These are phyloP conservation scores for Globisporangium mamillatum DNA, from an alignment of 352 stramenopile genomes.

Conservation along the genomic window DNA sequence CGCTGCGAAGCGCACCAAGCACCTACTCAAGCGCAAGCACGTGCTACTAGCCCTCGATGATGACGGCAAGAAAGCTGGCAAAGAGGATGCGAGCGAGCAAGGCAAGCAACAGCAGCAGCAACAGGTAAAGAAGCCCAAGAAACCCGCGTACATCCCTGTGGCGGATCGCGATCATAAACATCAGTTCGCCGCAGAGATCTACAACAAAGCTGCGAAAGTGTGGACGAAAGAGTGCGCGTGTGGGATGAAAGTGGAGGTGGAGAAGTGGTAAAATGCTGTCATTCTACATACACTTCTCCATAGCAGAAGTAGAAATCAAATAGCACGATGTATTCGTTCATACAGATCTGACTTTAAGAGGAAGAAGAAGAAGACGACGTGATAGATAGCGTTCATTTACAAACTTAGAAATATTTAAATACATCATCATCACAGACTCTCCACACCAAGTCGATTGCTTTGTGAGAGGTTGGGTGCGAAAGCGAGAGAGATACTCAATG, in stretches of 20 bases:
- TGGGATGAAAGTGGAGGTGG: slow-evolving; percentile 65
- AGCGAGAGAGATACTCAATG: background rate
- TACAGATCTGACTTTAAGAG: background rate
- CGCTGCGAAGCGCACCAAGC: slow-evolving; percentile 51
- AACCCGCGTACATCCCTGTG: slow-evolving; percentile 30
- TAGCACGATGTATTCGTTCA: background rate
- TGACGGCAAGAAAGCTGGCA: slow-evolving; percentile 7
- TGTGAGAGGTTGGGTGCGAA: background rate
- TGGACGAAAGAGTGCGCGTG: slow-evolving; percentile 60
- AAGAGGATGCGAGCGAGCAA: background rate
- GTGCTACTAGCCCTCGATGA: slow-evolving; percentile 18
- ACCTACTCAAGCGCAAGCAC: slow-evolving; percentile 50
- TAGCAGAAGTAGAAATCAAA: background rate
- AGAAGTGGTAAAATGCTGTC: slow-evolving; percentile 53
- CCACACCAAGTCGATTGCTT: background rate
- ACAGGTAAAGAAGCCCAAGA: slow-evolving; percentile 10
- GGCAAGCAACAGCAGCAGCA: slow-evolving; percentile 13
- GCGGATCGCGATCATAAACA: slow-evolving; percentile 59
- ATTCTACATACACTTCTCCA: background rate
- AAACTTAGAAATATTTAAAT: slow-evolving; percentile 18
- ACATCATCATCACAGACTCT: slow-evolving; percentile 4
- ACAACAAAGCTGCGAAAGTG: slow-evolving; percentile 29
- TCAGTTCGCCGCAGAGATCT: slow-evolving; percentile 40
- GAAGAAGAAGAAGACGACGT: background rate
- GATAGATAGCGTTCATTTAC: slow-evolving; percentile 12